A percentile compares a stretch with the other conserved stretches of the same genome.
Evolutionary conservation across 371 early-diverging fungal species (phyloP).

Genomic region (Syncephalastrum racemosum): DNA sequence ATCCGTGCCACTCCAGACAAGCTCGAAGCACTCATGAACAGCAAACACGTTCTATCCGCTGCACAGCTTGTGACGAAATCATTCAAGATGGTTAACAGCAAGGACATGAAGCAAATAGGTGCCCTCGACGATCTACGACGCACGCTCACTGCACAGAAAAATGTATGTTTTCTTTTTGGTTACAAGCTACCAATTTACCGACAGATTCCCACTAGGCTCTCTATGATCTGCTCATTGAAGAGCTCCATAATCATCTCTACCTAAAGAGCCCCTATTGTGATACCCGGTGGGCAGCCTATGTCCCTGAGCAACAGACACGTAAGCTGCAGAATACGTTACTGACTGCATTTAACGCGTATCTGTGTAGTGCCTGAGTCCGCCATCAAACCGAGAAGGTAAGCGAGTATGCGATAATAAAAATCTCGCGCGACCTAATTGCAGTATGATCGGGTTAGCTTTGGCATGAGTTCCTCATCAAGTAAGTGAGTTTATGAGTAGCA

Average conservation of each 20-base stretch:
- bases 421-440: neutral
- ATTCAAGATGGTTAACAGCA: slow-evolving; percentile 64
- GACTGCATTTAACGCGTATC: neutral
- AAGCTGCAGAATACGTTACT: slow-evolving; percentile 16
- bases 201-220: slow-evolving; percentile 44
- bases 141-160: slow-evolving; percentile 69
- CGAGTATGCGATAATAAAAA: neutral
- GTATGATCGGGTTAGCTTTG: slow-evolving; percentile 8
- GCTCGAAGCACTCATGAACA: slow-evolving; percentile 68
- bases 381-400: slow-evolving; percentile 34
- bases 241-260: slow-evolving; percentile 91
- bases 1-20: slow-evolving; percentile 78
- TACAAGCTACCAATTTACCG: neutral
- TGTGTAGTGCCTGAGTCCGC: slow-evolving; percentile 46
- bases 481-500: neutral
- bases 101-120: slow-evolving; percentile 81
- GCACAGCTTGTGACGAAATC: slow-evolving; percentile 71
- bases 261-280: slow-evolving; percentile 77
- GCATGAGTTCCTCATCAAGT: neutral
- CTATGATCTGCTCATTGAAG: slow-evolving; percentile 83
- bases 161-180: slow-evolving; percentile 33
- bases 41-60: slow-evolving; percentile 83
- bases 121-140: slow-evolving; percentile 78
- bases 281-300: slow-evolving; percentile 61
- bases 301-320: slow-evolving; percentile 59